These are phyloP conservation scores for Lanmaoa rubissima DNA, from an alignment of 768 basidiomycete genomes.

Conservation along the genomic window DNA sequence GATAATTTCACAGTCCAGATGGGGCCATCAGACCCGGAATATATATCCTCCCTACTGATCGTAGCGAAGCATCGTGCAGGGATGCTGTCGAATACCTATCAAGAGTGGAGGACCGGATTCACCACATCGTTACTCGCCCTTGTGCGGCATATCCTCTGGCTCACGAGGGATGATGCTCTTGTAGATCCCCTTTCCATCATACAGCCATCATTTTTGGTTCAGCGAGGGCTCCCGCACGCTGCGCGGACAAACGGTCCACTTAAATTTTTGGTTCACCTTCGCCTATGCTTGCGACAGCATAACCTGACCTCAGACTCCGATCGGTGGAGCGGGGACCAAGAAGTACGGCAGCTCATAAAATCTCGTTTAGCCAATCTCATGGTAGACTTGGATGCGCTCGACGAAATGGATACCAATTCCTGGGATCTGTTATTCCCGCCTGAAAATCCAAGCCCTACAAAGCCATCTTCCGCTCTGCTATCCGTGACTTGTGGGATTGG, in stretches of 20 bases:
- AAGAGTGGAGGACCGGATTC: conserved; percentile 31
- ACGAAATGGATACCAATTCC: conserved; percentile 21
- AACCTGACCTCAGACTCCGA: conserved; percentile 24
- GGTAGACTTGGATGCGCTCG: conserved; percentile 45
- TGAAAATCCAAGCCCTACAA: conserved; percentile 4
- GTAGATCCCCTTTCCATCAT: conserved; percentile 80
- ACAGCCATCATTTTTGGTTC: conserved; percentile 81
- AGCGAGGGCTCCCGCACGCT: conserved; percentile 63
- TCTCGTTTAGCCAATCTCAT: conserved; percentile 36
- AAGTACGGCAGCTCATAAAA: conserved; percentile 37
- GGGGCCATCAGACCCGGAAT: conserved; percentile 32
- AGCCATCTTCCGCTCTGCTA: conserved; percentile 5
- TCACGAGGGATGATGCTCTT: conserved; percentile 48
- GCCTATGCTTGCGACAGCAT: conserved; percentile 49
- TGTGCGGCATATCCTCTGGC: conserved; percentile 48
- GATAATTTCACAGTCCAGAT: conserved; percentile 25
- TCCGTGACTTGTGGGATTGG: conserved; percentile 21
- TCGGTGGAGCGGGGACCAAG: conserved; percentile 24
- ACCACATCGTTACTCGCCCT: conserved; percentile 37
- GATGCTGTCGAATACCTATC: conserved; percentile 19
- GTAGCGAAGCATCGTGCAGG: conserved; percentile 9
- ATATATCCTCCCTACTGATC: conserved; percentile 17
- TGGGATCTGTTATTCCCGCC: conserved; percentile 25
- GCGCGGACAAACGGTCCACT: conserved; percentile 70
- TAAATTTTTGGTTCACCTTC: conserved; percentile 76